Conservation (phyloP, 2,329 filamentous ascomycete species). For the Alternaria angustiovoidea region DNA sequence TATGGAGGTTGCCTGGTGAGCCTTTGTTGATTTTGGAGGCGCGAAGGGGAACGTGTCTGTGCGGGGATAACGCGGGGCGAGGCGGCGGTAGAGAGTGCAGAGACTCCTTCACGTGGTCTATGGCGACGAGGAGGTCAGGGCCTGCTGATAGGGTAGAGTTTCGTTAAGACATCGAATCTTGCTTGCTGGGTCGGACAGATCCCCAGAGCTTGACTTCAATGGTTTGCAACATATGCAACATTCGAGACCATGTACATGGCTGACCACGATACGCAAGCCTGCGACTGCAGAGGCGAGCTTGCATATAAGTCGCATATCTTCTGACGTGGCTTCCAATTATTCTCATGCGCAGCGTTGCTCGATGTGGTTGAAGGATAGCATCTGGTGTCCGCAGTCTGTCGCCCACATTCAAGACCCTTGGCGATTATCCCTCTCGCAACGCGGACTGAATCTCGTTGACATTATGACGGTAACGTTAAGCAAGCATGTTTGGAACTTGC, state of each 20-base stretch:
- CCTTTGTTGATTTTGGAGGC: not conserved
- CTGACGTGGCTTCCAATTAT: not conserved
- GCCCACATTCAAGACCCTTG: not conserved
- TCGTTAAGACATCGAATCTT: no score
- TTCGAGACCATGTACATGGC: not conserved
- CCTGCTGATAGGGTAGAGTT: not conserved
- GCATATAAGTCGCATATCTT: not conserved
- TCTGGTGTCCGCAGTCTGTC: not conserved
- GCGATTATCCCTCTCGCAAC: not conserved
- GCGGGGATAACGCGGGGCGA: not conserved
- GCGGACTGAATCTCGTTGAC: not conserved
- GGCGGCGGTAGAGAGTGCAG: not conserved
- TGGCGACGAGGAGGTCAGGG: not conserved
- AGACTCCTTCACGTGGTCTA: not conserved
- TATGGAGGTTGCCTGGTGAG: not conserved
- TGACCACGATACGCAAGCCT: not conserved
- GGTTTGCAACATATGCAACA: not conserved
- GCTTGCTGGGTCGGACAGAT: not conserved
- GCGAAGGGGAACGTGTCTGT: not conserved
- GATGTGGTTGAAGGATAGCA: not conserved
- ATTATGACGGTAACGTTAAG: not conserved
- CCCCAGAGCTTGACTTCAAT: not conserved
- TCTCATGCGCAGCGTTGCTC: not conserved
- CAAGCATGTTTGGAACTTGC: not conserved
- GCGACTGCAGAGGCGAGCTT: not conserved